Conservation (phyloP, 1,284 basidiomycete genomes). For the Ustilago esculenta region DNA sequence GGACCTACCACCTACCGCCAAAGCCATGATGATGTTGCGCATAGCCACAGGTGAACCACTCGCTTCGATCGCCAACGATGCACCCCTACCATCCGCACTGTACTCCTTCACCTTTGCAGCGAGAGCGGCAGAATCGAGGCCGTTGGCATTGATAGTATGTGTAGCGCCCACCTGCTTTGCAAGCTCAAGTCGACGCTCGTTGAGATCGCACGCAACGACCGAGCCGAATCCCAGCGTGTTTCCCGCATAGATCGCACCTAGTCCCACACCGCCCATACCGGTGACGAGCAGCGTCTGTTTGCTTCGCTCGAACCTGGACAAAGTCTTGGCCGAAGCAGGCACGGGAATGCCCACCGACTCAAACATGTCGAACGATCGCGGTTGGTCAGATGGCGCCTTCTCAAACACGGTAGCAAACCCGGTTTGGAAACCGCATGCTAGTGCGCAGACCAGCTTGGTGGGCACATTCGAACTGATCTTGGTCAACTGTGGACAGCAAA, state of each 20-base stretch:
- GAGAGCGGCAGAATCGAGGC: slow-evolving; percentile 9
- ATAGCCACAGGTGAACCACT: slow-evolving; percentile 14
- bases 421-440: slow-evolving; percentile 33
- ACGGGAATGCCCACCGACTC: slow-evolving; percentile 11
- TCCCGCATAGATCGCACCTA: slow-evolving; percentile 24
- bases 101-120: slow-evolving; percentile 23
- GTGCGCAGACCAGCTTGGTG: slow-evolving; percentile 23
- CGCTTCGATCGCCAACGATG: slow-evolving; percentile 20
- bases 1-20: slow-evolving; percentile 17
- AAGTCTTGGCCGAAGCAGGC: slow-evolving; percentile 6
- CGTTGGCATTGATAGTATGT: slow-evolving; percentile 19
- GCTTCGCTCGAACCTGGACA: slow-evolving; percentile 8
- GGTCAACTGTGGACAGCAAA: slow-evolving; percentile 18
- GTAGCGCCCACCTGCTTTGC: slow-evolving; percentile 25
- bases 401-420: slow-evolving; percentile 32
- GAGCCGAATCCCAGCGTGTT: slow-evolving; percentile 21
- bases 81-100: slow-evolving; percentile 21
- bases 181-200: slow-evolving; percentile 19
- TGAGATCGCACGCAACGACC: slow-evolving; percentile 22
- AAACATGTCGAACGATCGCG: slow-evolving; percentile 19
- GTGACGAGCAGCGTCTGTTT: slow-evolving; percentile 28
- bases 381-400: slow-evolving; percentile 19
- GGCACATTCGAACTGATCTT: slow-evolving; percentile 21
- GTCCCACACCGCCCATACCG: slow-evolving; percentile 23
- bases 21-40: slow-evolving; percentile 12